Conservation (phyloP, 2,329 filamentous ascomycete genomes). For the Colletotrichum neosansevieriae region DNA sequence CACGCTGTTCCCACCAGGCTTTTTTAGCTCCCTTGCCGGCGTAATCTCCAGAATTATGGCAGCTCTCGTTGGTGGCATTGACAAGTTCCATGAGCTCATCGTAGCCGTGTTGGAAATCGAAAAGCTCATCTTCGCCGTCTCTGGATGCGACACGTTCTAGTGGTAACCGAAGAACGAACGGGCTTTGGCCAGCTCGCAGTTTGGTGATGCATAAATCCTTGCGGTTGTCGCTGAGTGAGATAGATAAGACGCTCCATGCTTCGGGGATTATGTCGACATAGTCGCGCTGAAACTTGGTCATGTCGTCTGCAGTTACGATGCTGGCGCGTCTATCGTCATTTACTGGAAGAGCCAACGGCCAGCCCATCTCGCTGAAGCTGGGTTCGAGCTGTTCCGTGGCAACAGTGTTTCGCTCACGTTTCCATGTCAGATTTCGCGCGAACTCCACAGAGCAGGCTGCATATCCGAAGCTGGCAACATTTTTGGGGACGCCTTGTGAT, state of each 20-base stretch:
- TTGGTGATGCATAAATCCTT: conserved; percentile 93
- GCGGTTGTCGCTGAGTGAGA: conserved; percentile 83
- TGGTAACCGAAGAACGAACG: conserved; percentile 89
- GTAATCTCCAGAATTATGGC: conserved; percentile 77
- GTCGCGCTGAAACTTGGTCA: conserved; percentile 77
- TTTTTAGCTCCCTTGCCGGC: conserved; percentile 79
- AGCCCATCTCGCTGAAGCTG: conserved; percentile 53
- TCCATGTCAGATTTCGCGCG: conserved; percentile 76
- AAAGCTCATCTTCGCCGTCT: conserved; percentile 81
- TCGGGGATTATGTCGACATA: conserved; percentile 88
- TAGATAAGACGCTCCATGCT: conserved; percentile 86
- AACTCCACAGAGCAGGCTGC: conserved; percentile 76
- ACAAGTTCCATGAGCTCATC: conserved; percentile 87
- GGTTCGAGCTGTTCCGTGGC: conserved; percentile 38
- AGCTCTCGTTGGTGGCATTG: conserved; percentile 82
- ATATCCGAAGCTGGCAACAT: conserved; percentile 64
- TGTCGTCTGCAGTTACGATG: conserved; percentile 62
- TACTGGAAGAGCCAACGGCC: conserved; percentile 40
- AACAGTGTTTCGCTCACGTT: conserved; percentile 68
- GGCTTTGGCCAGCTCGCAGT: conserved; percentile 78
- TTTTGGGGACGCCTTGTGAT: conserved; percentile 58
- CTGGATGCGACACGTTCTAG: conserved; percentile 85
- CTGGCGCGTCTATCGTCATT: conserved; percentile 54
- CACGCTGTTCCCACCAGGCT: conserved; percentile 91
- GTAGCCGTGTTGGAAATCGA: conserved; percentile 85